Base-by-base conservation (phyloP, 2,329 filamentous ascomycete genomes). In the Colletotrichum sp. region DNA sequence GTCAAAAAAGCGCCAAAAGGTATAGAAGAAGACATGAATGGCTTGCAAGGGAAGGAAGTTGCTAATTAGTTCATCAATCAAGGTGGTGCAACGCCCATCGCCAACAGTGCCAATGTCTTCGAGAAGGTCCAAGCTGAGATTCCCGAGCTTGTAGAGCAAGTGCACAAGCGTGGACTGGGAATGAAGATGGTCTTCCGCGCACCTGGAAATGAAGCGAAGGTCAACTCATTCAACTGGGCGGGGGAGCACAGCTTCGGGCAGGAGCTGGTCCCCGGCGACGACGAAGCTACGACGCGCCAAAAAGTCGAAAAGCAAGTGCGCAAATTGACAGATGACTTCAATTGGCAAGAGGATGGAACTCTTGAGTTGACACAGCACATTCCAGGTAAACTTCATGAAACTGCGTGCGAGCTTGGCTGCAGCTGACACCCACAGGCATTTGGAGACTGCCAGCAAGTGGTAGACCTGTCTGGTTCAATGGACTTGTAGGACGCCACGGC, bases 201-300 rank as follows among this genome's bases (percentile, higher is more conserved):
- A 3, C 78, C 77, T 3, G 78, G 78, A 7, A 60, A 77, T 2
- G 78, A 79, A 63, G 77, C 64, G 32, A 52, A 72, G 32, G 70
- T 74, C 26, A 79, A 79, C 39, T 66, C 68, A 9, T 79, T 79
- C 65, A 79, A 75, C 10, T 79, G 75, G 75, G 71, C 75, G 2
- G 71, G 75, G 18, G 39, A 76, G 67, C 71, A 70, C 80, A 13
- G 82, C 79, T 70, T 84, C 81, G 12, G 81, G 75, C 7, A 83
- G 74, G 4, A 84, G 75, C 55, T 84, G 77, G 65, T 82, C 77
- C 18, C 81, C 72, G 13, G 28, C 4, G 76, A 78, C 12, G 71
- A 77, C 30, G 72, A 75, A 6, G 62, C 24, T 30, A 76, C 72
- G 3, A 72, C 9, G 12, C 65, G 55, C 24, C 24, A 64, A 6